phyloP scores from a whole-genome alignment of 345 rosid species.

The Cardamine chenopodiifolia region DNA sequence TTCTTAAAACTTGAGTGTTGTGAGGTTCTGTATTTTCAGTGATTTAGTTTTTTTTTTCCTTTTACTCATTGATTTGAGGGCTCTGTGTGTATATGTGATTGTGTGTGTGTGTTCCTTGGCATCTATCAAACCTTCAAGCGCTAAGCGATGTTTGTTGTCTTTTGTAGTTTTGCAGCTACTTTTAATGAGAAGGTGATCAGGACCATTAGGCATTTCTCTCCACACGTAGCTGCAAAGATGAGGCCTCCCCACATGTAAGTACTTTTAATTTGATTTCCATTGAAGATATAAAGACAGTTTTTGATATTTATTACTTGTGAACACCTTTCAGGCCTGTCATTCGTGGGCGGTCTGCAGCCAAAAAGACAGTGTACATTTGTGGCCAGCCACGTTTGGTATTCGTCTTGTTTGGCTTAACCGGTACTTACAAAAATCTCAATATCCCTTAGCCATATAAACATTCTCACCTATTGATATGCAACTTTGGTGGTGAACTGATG shows the following conservation, averaged over 20 bases:
- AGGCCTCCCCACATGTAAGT: constrained; percentile 90
- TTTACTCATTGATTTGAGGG: neutral
- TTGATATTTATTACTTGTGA: neutral
- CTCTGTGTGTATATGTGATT: neutral
- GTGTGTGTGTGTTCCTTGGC: neutral
- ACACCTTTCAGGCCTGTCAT: constrained; percentile 44
- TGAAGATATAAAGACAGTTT: neutral
- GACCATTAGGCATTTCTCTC: constrained; percentile 85
- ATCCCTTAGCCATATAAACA: neutral
- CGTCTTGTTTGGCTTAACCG: constrained; percentile 38
- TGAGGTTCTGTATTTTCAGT: neutral
- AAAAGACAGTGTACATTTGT: constrained; percentile 43
- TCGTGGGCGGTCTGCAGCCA: constrained; percentile 43
- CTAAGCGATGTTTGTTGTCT: neutral
- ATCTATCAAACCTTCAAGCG: neutral
- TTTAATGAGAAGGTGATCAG: constrained; percentile 85
- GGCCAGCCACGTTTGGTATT: constrained; percentile 46
- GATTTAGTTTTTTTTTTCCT: neutral
- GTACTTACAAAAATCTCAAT: constrained; percentile 10
- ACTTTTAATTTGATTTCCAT: neutral
- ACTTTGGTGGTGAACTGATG: constrained; percentile 15
- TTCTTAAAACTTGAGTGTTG: neutral
- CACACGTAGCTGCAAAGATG: constrained; percentile 97
- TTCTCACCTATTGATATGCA: constrained; percentile 5
- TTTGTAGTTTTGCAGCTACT: constrained; percentile 83